Evolutionary conservation across 805 yeast genomes (phyloP).

Genomic region (Barnettozyma vustinii): DNA sequence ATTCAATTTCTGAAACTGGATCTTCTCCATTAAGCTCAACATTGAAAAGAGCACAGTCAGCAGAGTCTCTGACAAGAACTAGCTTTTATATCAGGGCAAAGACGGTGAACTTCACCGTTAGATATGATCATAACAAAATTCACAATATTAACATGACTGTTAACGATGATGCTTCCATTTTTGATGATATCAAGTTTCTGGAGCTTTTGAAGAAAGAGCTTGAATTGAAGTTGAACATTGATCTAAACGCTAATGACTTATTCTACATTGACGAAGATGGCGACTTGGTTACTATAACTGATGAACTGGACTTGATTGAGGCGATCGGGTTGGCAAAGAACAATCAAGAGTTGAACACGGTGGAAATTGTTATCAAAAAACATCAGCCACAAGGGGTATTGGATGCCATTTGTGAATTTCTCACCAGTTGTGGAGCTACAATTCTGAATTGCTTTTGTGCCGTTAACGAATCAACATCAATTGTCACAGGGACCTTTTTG

Average conservation of each 20-base stretch:
- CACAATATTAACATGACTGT: slow-evolving; percentile 24
- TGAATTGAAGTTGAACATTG: slow-evolving; percentile 18
- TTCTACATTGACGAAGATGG: slow-evolving; percentile 36
- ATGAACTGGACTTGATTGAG: slow-evolving; percentile 30
- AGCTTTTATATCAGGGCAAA: slow-evolving; percentile 18
- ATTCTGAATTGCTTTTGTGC: background rate
- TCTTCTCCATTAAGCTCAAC: background rate
- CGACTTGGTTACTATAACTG: slow-evolving; percentile 30
- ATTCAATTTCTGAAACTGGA: slow-evolving; percentile 4
- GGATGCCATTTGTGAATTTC: slow-evolving; percentile 1
- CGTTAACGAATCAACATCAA: background rate
- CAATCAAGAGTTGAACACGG: slow-evolving; percentile 1
- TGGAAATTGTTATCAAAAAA: slow-evolving; percentile 14
- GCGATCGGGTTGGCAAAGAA: slow-evolving; percentile 21
- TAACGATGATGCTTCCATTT: slow-evolving; percentile 15
- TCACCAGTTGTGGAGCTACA: slow-evolving; percentile 1
- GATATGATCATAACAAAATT: slow-evolving; percentile 7
- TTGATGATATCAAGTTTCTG: slow-evolving; percentile 20
- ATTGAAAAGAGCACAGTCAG: slow-evolving; percentile 15
- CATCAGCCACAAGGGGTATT: background rate
- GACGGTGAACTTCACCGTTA: slow-evolving; percentile 19
- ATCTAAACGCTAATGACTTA: slow-evolving; percentile 23
- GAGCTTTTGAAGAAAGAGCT: slow-evolving; percentile 23
- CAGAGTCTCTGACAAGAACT: slow-evolving; percentile 21
- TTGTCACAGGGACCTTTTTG: slow-evolving; percentile 14